Percentiles rank a stretch among this genome's conserved stretches.
Conservation (phyloP, 192 early-diverging fungal species). For the Cladochytrium replicatum region DNA sequence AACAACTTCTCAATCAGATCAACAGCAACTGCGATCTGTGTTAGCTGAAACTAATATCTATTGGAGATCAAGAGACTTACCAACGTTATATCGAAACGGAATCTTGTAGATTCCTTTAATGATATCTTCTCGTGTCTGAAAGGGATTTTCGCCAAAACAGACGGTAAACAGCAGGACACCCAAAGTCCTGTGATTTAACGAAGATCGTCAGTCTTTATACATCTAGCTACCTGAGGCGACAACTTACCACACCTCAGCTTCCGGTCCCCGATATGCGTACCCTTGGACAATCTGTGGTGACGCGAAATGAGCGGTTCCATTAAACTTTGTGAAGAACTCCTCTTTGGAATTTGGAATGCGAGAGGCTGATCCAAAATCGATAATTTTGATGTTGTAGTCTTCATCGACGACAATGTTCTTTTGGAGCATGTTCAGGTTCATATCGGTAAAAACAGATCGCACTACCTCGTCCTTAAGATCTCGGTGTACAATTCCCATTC, state of each 20-base stretch:
- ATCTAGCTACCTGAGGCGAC: too few species aligned
- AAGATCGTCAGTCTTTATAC: background rate
- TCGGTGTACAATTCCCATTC: constrained; percentile 25
- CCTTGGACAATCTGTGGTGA: constrained; percentile 29
- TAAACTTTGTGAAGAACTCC: constrained; percentile 34
- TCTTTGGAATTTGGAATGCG: constrained; percentile 19
- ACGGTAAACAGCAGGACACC: constrained; percentile 39
- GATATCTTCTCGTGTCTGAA: constrained; percentile 28
- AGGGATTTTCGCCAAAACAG: constrained; percentile 45
- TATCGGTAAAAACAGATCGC: too few species aligned
- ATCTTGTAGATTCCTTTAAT: too few species aligned
- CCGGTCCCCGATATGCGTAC: constrained; percentile 31
- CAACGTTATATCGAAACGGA: too few species aligned
- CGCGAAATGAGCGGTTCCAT: constrained; percentile 39
- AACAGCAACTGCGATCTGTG: too few species aligned
- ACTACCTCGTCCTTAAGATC: constrained; percentile 41
- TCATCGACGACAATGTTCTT: constrained; percentile 38
- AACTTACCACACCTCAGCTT: constrained; percentile 42
- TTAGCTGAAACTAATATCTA: too few species aligned
- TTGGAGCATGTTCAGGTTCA: background rate
- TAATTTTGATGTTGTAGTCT: constrained; percentile 32
- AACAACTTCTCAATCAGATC: too few species aligned
- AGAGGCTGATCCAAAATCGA: constrained; percentile 40
- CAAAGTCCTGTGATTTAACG: constrained; percentile 26
- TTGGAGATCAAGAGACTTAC: too few species aligned